Evolutionary conservation across 2,329 filamentous ascomycete genomes (phyloP).

Genomic region (Alternaria angustiovoidea): DNA sequence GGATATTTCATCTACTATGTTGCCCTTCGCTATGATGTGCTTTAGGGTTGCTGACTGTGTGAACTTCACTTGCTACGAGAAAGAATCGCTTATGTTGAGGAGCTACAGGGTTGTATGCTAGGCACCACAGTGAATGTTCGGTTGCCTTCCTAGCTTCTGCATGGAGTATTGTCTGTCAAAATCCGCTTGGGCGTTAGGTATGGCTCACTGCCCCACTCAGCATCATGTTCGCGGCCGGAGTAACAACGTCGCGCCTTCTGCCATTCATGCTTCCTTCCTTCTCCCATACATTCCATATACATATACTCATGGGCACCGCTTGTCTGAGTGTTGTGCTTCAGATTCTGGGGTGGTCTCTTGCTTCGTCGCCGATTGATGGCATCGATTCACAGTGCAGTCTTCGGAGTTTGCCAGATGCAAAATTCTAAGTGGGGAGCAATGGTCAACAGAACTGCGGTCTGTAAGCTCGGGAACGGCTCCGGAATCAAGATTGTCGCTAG

Average conservation of each 20-base stretch:
- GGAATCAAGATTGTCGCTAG: accelerated
- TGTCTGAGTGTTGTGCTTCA: accelerated
- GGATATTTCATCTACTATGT: background rate
- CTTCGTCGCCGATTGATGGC: background rate
- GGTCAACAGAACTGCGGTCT: background rate
- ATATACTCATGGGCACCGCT: accelerated
- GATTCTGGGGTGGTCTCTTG: accelerated
- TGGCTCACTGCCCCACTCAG: background rate
- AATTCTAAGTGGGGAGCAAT: background rate
- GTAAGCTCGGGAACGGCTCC: accelerated
- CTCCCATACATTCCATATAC: background rate
- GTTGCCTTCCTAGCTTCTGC: background rate
- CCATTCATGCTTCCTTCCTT: background rate
- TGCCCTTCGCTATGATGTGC: background rate
- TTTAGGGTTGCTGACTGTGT: background rate
- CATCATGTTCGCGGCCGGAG: background rate
- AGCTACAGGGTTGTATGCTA: background rate
- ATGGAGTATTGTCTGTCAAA: background rate
- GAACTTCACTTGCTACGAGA: background rate
- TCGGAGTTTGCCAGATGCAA: background rate
- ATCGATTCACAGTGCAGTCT: background rate
- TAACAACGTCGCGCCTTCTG: background rate
- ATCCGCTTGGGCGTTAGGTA: background rate
- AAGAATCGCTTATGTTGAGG: background rate
- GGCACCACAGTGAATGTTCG: background rate